Evolutionary conservation across 2,329 filamentous ascomycete genomes (phyloP), one percentile per base, ranked within the genome.

Genomic region (Arthrobotrys conoides): DNA sequence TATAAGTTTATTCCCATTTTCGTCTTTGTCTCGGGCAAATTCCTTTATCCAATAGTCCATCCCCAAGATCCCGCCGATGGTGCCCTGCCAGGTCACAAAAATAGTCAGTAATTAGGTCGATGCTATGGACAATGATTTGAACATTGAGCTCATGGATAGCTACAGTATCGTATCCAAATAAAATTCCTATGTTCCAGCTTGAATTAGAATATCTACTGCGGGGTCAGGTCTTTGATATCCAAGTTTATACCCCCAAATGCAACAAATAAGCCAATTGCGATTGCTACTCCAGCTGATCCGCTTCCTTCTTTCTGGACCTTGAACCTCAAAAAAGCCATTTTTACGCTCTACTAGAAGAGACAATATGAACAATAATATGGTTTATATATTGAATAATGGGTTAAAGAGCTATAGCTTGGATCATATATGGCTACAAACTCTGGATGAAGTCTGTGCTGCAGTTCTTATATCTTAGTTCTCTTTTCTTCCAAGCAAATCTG

Each of bases 31-130:
- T 0, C 88, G 89, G 63, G 87, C 87, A 83, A 93, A 93, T 82
- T 90, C 87, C 9, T 87, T 82, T 77, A 88, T 88, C 85, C 92
- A 93, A 55, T 88, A 88, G 30, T 84, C 83, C 91, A 93, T 93
- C 71, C 89, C 91, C 69, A 93, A 85, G 80, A 93, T 92, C 78
- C 91, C 91, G 81, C 90, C 91, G 81, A 92, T 92, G 66, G 89
- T 88, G 77, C 90, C 77, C 70, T 73, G 9, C 33, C 33, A 10
- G 33, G 51, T 20, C 24, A 18, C 5, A 4, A 4, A 55, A 1
- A 27, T 27, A 8, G 6, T 51, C 12, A 51, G 48, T 24, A 51
- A 27, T 5, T n/a, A n/a, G n/a, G n/a, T 27, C 46, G 20, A 24
- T 12, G 12, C 16, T 6, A 41, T 2, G 10, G 12, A 41, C 2